Conservation (phyloP, 2,329 filamentous ascomycete genomes). For the Fusarium chaquense region DNA sequence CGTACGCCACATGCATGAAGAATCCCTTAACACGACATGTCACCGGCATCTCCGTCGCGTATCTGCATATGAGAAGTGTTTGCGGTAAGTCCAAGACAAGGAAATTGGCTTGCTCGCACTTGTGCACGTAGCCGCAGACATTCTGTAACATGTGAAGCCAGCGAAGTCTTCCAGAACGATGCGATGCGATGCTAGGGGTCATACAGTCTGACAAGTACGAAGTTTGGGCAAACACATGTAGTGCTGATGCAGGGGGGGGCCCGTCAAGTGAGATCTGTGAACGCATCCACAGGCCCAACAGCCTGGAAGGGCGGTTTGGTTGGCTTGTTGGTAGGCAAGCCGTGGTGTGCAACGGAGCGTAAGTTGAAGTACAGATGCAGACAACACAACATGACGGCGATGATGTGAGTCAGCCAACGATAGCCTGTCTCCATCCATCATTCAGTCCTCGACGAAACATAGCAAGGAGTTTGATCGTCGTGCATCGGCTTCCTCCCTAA, state of each 20-base stretch:
- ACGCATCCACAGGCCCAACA: slow-evolving; percentile 17
- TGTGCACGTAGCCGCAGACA: not conserved
- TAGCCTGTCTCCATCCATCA: slow-evolving; percentile 2
- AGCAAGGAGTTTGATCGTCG: slow-evolving; percentile 26
- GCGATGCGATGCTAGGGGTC: slow-evolving; percentile 20
- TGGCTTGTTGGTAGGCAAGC: slow-evolving; percentile 9
- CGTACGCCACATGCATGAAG: slow-evolving; percentile 24
- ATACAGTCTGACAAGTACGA: slow-evolving; percentile 10
- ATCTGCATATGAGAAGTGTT: slow-evolving; percentile 42
- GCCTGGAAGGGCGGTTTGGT: slow-evolving; percentile 11
- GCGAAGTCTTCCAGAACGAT: slow-evolving; percentile 44
- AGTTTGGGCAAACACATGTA: slow-evolving; percentile 9
- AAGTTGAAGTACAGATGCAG: not conserved
- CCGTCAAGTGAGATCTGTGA: slow-evolving; percentile 19
- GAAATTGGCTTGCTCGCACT: not conserved
- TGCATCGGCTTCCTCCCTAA: slow-evolving; percentile 21
- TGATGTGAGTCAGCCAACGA: slow-evolving; percentile 13
- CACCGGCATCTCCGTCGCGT: slow-evolving; percentile 47
- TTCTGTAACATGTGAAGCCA: slow-evolving; percentile 21
- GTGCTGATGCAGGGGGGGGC: slow-evolving; percentile 28
- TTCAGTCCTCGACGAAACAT: slow-evolving; percentile 4
- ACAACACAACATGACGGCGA: not conserved
- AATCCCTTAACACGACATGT: slow-evolving; percentile 32
- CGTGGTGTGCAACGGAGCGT: not conserved
- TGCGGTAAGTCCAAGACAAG: slow-evolving; percentile 4